Conservation (phyloP, 1,284 basidiomycete species). For the Vanrija sp. region DNA sequence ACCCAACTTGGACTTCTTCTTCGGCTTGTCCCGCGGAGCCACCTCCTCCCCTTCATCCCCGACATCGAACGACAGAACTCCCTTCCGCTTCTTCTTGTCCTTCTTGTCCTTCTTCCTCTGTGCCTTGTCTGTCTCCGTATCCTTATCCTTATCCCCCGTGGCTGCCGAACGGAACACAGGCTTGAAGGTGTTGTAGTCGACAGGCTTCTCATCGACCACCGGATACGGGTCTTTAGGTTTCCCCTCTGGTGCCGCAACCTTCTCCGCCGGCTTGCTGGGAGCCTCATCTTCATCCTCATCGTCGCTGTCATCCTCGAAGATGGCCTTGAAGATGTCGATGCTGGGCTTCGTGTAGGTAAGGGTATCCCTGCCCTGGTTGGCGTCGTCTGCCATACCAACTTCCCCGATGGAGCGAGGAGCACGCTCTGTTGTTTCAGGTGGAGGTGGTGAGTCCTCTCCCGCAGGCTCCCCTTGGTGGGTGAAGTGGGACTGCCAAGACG, state of each 20-base stretch:
- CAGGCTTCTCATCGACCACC: slow-evolving; percentile 24
- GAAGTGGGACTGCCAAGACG: slow-evolving; percentile 41
- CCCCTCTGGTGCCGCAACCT: slow-evolving; percentile 3
- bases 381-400: slow-evolving; percentile 84
- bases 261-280: slow-evolving; percentile 26
- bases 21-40: slow-evolving; percentile 19
- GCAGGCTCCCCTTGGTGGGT: slow-evolving; percentile 28
- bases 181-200: slow-evolving; percentile 38
- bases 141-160: slow-evolving; percentile 23
- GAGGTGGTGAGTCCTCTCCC: slow-evolving; percentile 3
- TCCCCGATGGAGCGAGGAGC: slow-evolving; percentile 53
- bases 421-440: slow-evolving; percentile 12
- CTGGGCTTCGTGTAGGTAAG: slow-evolving; percentile 80
- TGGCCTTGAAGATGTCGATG: slow-evolving; percentile 92
- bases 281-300: slow-evolving; percentile 62
- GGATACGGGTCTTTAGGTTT: slow-evolving; percentile 19
- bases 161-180: slow-evolving; percentile 59
- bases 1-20: slow-evolving; percentile 43
- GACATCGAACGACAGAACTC: slow-evolving; percentile 64
- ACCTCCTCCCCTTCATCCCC: slow-evolving; percentile 56
- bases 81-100: slow-evolving; percentile 48
- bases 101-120: slow-evolving; percentile 48
- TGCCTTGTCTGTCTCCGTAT: slow-evolving; percentile 46
- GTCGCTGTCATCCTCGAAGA: slow-evolving; percentile 85
- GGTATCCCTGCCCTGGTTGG: slow-evolving; percentile 76